These are phyloP conservation scores for Rhododendron williamsianum DNA, from an alignment of 148 eudicot species.

Conservation along the genomic window DNA sequence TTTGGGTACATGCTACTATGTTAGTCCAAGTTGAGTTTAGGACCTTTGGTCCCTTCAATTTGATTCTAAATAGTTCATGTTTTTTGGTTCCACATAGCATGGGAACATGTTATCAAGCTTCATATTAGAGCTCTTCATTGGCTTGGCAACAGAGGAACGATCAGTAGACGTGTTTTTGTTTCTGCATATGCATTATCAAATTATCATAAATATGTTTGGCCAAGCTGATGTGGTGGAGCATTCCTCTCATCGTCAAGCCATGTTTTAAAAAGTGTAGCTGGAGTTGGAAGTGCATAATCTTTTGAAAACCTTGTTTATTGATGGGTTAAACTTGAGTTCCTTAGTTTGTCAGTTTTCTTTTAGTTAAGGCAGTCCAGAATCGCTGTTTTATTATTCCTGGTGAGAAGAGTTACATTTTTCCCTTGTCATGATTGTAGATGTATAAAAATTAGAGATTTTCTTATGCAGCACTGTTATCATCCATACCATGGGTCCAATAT, in stretches of 20 bases:
- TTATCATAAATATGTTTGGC: neutral
- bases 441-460: neutral
- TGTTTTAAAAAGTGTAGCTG: neutral
- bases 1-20: neutral
- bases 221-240: neutral
- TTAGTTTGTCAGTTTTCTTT: neutral
- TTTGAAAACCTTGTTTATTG: neutral
- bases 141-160: neutral
- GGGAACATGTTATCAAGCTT: neutral
- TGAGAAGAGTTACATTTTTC: neutral
- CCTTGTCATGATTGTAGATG: too few relatives aligned
- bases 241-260: neutral
- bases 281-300: neutral
- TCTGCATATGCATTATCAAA: neutral
- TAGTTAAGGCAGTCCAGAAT: neutral
- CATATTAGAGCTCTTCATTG: neutral
- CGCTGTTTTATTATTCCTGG: neutral
- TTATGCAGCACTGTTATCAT: neutral
- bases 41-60: neutral
- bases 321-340: neutral
- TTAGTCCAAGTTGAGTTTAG: neutral
- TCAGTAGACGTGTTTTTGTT: neutral
- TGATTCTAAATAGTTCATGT: neutral
- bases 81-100: neutral
- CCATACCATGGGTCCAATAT: neutral